Evolutionary conservation across 2,329 filamentous ascomycete species (phyloP).

Genomic region (Colletotrichum cuscutae): DNA sequence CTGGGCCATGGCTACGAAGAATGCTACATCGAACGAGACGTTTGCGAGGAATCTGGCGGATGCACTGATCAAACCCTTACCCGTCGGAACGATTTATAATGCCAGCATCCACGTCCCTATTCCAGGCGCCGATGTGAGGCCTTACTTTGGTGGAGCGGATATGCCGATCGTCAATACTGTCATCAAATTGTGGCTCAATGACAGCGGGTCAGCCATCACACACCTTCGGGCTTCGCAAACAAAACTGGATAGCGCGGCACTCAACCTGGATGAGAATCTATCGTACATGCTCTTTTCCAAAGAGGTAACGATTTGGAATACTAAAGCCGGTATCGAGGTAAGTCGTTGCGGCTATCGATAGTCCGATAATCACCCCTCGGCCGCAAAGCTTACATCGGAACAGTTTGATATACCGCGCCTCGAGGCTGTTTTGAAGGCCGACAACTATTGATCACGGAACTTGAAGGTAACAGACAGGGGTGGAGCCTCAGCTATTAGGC

Average conservation of each 20-base stretch:
- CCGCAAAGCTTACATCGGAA: not conserved
- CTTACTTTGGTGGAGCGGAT: conserved; percentile 4
- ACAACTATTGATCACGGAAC: not conserved
- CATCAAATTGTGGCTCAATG: conserved; percentile 20
- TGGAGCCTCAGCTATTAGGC: not conserved
- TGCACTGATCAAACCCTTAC: not conserved
- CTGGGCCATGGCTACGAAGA: conserved; percentile 16
- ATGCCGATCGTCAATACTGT: conserved; percentile 20
- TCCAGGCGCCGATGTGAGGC: not conserved
- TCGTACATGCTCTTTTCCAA: conserved; percentile 18
- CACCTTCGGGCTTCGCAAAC: conserved; percentile 1
- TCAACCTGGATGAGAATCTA: conserved; percentile 17
- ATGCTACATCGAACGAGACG: conserved; percentile 17
- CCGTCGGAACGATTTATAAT: not conserved
- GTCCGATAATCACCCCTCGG: rapidly evolving
- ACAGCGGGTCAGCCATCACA: not conserved
- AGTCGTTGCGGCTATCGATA: not conserved
- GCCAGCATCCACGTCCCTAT: conserved; percentile 7
- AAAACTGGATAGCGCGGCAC: not conserved
- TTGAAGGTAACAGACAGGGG: not conserved
- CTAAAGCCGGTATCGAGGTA: not conserved
- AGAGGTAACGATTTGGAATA: conserved; percentile 4
- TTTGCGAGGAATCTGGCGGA: conserved; percentile 12
- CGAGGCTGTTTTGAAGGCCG: not conserved
- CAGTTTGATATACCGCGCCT: not conserved